Conservation (phyloP, 23 red algal species). For the Pyropia haitanensis region DNA sequence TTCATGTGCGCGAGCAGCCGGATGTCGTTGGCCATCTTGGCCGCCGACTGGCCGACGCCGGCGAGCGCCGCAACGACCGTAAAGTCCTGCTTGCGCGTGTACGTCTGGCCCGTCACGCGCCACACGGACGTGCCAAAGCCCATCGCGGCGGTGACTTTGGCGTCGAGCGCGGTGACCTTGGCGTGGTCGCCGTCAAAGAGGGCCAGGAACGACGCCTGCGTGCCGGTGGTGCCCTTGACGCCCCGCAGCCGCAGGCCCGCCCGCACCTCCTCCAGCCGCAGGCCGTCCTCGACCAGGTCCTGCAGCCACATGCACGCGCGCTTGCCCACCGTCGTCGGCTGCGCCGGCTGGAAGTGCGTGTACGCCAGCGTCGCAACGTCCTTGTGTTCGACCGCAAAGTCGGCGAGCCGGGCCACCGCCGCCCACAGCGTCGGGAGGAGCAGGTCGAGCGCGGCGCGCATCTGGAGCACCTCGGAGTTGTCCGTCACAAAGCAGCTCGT, state of each 20-base stretch:
- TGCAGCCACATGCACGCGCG: constrained; percentile 90
- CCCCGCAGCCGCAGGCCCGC: constrained; percentile 38
- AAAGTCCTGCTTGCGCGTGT: constrained; percentile 90
- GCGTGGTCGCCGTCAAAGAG: constrained; percentile 83
- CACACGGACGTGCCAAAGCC: constrained; percentile 51
- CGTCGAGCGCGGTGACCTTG: constrained; percentile 50
- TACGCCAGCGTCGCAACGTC: constrained; percentile 58
- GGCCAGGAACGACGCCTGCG: constrained; percentile 75
- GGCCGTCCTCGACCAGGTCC: constrained; percentile 74
- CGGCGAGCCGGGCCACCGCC: constrained; percentile 26
- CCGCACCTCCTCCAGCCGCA: constrained; percentile 41
- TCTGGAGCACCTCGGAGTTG: constrained; percentile 85
- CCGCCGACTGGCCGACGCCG: constrained; percentile 76
- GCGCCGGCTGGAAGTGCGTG: constrained; percentile 91
- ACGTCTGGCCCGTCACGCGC: constrained; percentile 80
- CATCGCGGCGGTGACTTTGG: constrained; percentile 49
- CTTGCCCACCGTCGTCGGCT: constrained; percentile 93
- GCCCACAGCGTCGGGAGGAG: constrained; percentile 52
- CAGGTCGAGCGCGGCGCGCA: constrained; percentile 51
- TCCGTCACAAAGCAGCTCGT: constrained; percentile 91
- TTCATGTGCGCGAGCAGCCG: constrained; percentile 85
- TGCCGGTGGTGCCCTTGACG: constrained; percentile 87
- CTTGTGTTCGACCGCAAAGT: constrained; percentile 46
- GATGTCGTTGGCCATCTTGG: constrained; percentile 94
- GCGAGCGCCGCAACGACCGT: constrained; percentile 62